Conservation (phyloP, 495 filamentous ascomycete species). For the Cercophora scortea region DNA sequence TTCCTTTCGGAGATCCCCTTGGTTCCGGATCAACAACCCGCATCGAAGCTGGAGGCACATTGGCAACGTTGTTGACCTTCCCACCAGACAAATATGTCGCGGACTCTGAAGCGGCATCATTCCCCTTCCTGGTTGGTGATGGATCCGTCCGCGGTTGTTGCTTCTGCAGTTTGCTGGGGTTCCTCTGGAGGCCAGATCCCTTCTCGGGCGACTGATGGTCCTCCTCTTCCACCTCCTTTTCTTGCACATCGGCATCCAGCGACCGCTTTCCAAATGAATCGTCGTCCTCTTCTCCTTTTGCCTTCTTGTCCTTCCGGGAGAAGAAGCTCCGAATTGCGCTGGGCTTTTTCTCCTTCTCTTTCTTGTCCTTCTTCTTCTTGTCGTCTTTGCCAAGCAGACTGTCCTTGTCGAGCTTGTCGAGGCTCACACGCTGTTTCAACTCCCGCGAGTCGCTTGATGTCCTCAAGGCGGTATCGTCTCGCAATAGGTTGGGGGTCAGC, state of each 20-base stretch:
- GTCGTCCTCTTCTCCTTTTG: conserved; percentile 59
- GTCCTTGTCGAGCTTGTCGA: conserved; percentile 52
- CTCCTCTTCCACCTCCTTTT: conserved; percentile 38
- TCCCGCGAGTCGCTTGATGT: conserved; percentile 60
- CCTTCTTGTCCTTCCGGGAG: conserved; percentile 88
- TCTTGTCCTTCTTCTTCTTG: conserved; percentile 63
- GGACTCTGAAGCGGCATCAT: conserved; percentile 22
- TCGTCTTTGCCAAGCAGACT: conserved; percentile 36
- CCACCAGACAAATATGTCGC: conserved; percentile 27
- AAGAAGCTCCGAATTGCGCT: conserved; percentile 92
- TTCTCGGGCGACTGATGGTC: conserved; percentile 30
- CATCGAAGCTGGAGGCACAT: conserved; percentile 46
- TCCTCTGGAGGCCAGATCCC: conserved; percentile 39
- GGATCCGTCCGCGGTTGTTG: conserved; percentile 45
- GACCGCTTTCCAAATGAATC: conserved; percentile 60
- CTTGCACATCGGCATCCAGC: conserved; percentile 32
- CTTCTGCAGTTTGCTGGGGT: conserved; percentile 71
- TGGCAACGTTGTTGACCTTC: conserved; percentile 34
- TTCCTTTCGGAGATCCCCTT: conserved; percentile 29
- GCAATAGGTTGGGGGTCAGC: conserved; percentile 86
- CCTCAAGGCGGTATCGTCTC: conserved; percentile 65
- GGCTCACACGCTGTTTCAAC: conserved; percentile 37
- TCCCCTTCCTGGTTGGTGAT: conserved; percentile 40
- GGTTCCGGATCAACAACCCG: conserved; percentile 53
- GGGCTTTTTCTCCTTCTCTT: conserved; percentile 84